Evolutionary conservation across 345 rosid genomes (phyloP), one percentile per base, ranked within the genome.

Genomic region (Laguncularia racemosa): DNA sequence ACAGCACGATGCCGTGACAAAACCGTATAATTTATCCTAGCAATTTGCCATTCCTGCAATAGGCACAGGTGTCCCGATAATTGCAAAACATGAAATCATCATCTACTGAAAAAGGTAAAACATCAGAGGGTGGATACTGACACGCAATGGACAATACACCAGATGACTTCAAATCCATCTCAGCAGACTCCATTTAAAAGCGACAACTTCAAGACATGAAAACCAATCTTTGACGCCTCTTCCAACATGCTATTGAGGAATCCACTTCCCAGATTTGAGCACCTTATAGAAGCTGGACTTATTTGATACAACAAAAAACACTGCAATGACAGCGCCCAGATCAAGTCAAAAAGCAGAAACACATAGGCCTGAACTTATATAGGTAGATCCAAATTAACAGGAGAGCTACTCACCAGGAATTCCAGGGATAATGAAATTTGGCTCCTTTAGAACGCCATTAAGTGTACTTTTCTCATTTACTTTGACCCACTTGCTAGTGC

Each of bases 261-360:
- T 59, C 96, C 96, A 88, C 59, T 73, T 84, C 26, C 95, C 95
- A 16, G 84, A 73, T 48, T 43, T 75, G 75, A 91, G 86, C 69
- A 78, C 76, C 52, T 67, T 72, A 51, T 85, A 83, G 70, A 81
- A 82, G 73, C 73, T 70, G 20, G 95, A 82, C 51, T 70, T 72
- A 63, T 67, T 91, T 13, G 96, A 91, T 60, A 88, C 86, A 9
- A 81, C 66, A 51, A 81, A 84, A 58, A 86, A 88, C 45, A 88
- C 96, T 88, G 78, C 76, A 71, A 6, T 15, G 8, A 47, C 1
- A 7, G 16, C 26, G 17, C 2, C 33, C 48, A 61, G 16, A 57
- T 46, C 23, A 50, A 52, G 57, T 14, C 15, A 28, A 19, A 46
- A 44, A 16, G 16, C 15, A 14, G 33, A 23, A 14, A 55, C 38